Evolutionary conservation across 2,329 filamentous ascomycete genomes (phyloP), one percentile per base, ranked within the genome.

Genomic region (Hypocreales sp.): DNA sequence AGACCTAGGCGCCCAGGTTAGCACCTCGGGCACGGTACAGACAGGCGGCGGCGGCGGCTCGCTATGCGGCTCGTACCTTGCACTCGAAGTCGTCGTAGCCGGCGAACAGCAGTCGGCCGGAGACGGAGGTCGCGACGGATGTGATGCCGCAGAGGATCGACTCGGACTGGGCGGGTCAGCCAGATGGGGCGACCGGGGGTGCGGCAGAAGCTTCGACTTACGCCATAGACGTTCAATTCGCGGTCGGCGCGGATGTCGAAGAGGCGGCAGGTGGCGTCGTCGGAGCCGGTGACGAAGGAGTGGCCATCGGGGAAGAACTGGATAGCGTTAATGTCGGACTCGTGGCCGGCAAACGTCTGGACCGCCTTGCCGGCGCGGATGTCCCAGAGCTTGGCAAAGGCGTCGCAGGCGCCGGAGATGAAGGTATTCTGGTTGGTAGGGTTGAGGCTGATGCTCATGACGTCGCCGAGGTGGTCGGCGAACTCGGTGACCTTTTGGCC

Each of bases 371-470:
- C 87, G 40, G 90, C 86, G 49, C 90, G 81, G 42, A 95, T 93
- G 61, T 98, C 90, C 90, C 90, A 98, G 31, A 98, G 64, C 61
- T 98, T 98, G 32, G 90, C 90, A 50, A 95, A 98, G 11, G 87
- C 86, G 55, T 98, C 90, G 58, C 90, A 98, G 44, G 90, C 90
- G 53, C 90, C 90, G n/a, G 90, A 95, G 38, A 95, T 90, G 52
- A 98, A 98, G 37, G 92, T 90, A 60, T 95, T 95, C 58, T 93
- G 86, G 62, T 95, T 94, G 36, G 92, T 92, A 2, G 90, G 90
- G 61, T 98, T 95, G 56, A 98, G 81, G 68, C 87, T 95, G 60
- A 95, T 84, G 65, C 87, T 95, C 90, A 98, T 98, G 42, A 98
- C 90, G 49, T 98, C 90, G 50, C 90, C 90, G 8, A 98, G 68